These are phyloP conservation scores for Lactarius deliciosus DNA, from an alignment of 768 basidiomycete species.

Conservation along the genomic window DNA sequence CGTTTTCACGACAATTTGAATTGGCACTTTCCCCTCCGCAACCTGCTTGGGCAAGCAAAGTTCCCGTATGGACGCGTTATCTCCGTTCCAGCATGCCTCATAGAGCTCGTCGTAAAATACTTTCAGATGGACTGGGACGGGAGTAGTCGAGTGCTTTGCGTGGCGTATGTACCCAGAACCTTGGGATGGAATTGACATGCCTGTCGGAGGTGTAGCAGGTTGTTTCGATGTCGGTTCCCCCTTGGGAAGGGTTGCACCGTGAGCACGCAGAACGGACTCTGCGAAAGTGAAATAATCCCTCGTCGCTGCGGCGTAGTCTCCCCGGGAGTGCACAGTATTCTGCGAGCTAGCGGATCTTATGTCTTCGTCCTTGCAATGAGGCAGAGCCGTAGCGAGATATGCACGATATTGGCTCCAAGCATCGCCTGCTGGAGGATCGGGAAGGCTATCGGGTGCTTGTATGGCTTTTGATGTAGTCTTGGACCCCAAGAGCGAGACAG, in stretches of 20 bases:
- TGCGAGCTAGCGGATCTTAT: background rate
- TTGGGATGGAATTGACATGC: slow-evolving; percentile 3
- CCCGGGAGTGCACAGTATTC: background rate
- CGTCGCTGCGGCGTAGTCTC: background rate
- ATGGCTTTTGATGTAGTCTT: background rate
- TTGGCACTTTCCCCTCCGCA: slow-evolving; percentile 33
- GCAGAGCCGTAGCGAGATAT: slow-evolving; percentile 6
- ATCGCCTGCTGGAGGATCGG: slow-evolving; percentile 8
- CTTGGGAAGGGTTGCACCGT: slow-evolving; percentile 1
- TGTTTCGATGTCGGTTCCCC: background rate
- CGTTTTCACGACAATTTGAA: slow-evolving; percentile 46
- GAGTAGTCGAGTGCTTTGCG: slow-evolving; percentile 20
- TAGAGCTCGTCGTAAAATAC: slow-evolving; percentile 52
- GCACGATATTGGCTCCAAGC: slow-evolving; percentile 12
- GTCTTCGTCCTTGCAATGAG: background rate
- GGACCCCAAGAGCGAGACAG: slow-evolving; percentile 3
- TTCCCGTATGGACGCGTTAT: slow-evolving; percentile 49
- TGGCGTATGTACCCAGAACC: slow-evolving; percentile 35
- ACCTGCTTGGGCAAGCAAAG: slow-evolving; percentile 51
- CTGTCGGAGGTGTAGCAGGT: background rate
- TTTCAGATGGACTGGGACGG: slow-evolving; percentile 39
- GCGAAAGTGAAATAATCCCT: slow-evolving; percentile 4
- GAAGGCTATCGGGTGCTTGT: background rate
- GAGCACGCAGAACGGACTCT: slow-evolving; percentile 7
- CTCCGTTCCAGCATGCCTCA: slow-evolving; percentile 54